Base-by-base conservation (phyloP, 2,329 filamentous ascomycete genomes). In the Apiospora phragmitis region DNA sequence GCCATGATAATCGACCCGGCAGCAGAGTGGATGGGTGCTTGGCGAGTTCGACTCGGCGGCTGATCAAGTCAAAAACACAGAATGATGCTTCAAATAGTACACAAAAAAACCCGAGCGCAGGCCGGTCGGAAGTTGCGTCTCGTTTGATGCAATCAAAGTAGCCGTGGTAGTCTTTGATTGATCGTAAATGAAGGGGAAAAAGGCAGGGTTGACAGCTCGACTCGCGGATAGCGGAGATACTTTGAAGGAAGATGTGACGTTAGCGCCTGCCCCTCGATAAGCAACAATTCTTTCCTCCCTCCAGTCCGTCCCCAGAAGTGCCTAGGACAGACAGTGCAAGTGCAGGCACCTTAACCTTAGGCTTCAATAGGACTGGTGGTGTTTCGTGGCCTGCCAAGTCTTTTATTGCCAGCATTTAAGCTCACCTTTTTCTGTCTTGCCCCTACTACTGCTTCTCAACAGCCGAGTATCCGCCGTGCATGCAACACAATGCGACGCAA, bases 1-100 rank as follows among this genome's bases (percentile, higher is more conserved):
- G 76, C 69, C 77, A 79, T 78, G 75, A 71, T 72, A 67, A 67
- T 47, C 21, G 32, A 43, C 29, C 29, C n/a, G 18, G 43, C 21
- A 35, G 68, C 24, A 16, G 47, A 29, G 51, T 29, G 41, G 65
- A 45, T 67, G 38, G 65, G 26, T 11, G 14, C 18, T 45, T 38
- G 38, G 42, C 21, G 42, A 11, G 47, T 26, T 29, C 18, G 42
- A 21, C 47, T 42, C 45, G 14, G 41, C 8, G 21, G 5, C 38
- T 12, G 24, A 9, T 47, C 4, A 41, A 29, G n/a, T 24, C 42
- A 43, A 43, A 12, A 66, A 32, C 35, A 43, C 38, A 29, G 41
- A 42, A 67, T 16, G 7, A 7, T 5, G 2, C 29, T 26, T 32
- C 24, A 29, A 38, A 45, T 12, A 29, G 65, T 67, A 62, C 35